Base-by-base conservation (phyloP, 192 early-diverging fungal genomes). In the Coemansia sp. region DNA sequence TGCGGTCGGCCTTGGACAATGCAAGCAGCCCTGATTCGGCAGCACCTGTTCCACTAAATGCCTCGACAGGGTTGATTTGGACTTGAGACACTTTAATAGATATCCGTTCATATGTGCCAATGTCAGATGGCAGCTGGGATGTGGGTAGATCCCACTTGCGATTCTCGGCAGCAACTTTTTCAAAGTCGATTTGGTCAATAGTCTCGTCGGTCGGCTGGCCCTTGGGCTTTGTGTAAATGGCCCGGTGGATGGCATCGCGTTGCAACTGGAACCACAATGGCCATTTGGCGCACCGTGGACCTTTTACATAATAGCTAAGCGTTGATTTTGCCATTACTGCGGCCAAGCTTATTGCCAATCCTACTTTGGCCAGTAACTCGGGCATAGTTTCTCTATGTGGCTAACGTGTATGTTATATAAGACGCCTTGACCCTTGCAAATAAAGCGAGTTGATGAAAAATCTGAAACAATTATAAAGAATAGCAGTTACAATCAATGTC, bases 141-240 rank as follows among this genome's bases (percentile, higher is more conserved):
- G 32, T 45, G 3, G 61, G 61, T 11, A 80, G 14, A 26, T 73
- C 61, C 57, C 54, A 62, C 22, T 71, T 64, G 18, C 45, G 48
- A 45, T 62, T 52, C 2, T 24, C 19, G 16, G 45, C 68, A 12
- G 64, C 64, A 2, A 80, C 49, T 23, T 54, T 23, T 1, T 37
- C 64, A 62, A 80, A 66, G 52, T 80, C 77, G 1, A 80, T 54
- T n/a, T 66, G 16, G n/a, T 70, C 67, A n/a, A 80, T 80, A 13
- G 39, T 47, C n/a, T n/a, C n/a, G n/a, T n/a, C n/a, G n/a, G n/a
- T n/a, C n/a, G n/a, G n/a, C n/a, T n/a, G n/a, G n/a, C n/a, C 23
- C 2, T 62, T 22, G 0, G 52, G 26, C 7, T 45, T 45, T 5
- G 23, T 19, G 26, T 59, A 52, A 6, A 73, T 52, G 2, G 54